Base-by-base conservation (phyloP, 768 basidiomycete species). In the Ramaria rubella region DNA sequence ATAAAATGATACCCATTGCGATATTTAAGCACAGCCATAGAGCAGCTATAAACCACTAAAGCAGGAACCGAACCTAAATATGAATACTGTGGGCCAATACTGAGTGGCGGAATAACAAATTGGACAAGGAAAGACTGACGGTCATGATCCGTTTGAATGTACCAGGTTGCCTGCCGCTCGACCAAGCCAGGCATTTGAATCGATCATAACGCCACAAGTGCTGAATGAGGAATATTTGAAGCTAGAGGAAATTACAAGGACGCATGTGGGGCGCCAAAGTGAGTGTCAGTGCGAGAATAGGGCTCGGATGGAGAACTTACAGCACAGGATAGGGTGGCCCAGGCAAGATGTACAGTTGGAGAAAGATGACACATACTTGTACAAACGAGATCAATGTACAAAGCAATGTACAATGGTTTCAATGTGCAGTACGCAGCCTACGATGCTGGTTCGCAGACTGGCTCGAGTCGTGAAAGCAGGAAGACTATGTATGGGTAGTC, bases 101-200 rank as follows among this genome's bases (percentile, higher is more conserved):
- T 52, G 51, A 60, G 23, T 17, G 34, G 56, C 27, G 23, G 44
- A 50, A 6, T 45, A 21, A 51, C 14, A 36, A 49, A 15, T 29
- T 23, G 29, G 12, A 60, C 51, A 23, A 8, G 21, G 27, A 52
- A 59, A 26, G 3, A 75, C 82, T 65, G 65, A 90, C 87, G n/a
- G 87, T 91, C 90, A 92, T 92, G 65, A 92, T 77, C 50, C 90
- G 78, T 71, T 87, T 90, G 79, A 92, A 92, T 12, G 89, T 82
- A 55, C 90, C 90, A 56, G 85, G 86, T 67, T 87, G 86, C 52
- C 86, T 77, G 31, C 86, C 87, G 14, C 82, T 76, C 65, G 81
- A 77, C 87, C 87, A 90, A 68, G 73, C 78, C 45, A 90, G 69
- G 69, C 89, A 90, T 59, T 82, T 76, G 69, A 90, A 87, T 58